A percentile compares a stretch with the other conserved stretches of the same genome.
Evolutionary conservation across 257 asterid genomes (phyloP).

Genomic region (Echites panduratus): DNA sequence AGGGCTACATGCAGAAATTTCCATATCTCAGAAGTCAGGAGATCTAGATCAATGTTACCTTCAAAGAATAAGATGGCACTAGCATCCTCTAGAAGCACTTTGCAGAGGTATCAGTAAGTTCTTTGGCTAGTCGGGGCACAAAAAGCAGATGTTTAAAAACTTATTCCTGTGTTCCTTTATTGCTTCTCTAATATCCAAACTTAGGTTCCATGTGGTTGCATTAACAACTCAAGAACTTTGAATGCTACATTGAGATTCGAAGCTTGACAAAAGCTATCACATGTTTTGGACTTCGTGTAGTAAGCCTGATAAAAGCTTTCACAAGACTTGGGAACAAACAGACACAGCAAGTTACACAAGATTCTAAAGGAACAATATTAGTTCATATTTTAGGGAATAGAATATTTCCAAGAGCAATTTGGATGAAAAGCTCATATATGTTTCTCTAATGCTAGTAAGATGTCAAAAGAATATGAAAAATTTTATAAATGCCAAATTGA

Average conservation of each 20-base stretch:
- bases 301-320: neutral
- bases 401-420: neutral
- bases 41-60: neutral
- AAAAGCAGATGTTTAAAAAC: no score
- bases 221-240: neutral
- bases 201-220: neutral
- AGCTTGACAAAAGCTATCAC: neutral
- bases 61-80: neutral
- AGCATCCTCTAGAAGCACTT: neutral
- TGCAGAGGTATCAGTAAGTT: neutral
- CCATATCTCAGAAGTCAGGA: neutral
- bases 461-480: neutral
- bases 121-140: neutral
- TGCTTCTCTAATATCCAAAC: neutral
- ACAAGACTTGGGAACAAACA: neutral
- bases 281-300: neutral
- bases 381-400: neutral
- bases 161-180: neutral
- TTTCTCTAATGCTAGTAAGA: neutral
- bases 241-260: neutral
- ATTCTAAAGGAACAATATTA: neutral
- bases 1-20: neutral
- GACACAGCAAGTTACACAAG: neutral
- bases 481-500: no score
- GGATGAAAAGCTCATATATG: neutral